Evolutionary conservation across 2,329 filamentous ascomycete species (phyloP), one percentile per base, ranked within the genome.

Genomic region (Exophiala dermatitidis): DNA sequence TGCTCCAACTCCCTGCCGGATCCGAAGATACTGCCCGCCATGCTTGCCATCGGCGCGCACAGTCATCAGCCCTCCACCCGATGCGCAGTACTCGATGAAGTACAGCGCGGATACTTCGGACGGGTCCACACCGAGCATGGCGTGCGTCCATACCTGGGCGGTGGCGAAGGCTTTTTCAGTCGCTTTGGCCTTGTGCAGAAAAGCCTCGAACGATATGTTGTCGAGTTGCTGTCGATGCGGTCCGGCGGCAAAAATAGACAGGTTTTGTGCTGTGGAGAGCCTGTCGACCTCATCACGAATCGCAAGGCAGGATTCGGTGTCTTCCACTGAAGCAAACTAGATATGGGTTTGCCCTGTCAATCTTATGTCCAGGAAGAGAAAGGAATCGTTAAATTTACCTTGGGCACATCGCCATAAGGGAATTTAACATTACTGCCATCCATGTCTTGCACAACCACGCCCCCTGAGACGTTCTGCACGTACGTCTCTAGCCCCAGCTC

Each of bases 21-120:
- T 62, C 1, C 78, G 71, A 3, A 81, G 68, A 58, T 78, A 72
- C 59, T 81, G 77, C 0, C 74, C 80, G 3, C 79, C 80, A 42
- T 71, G 61, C 53, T 77, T 74, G 10, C 67, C 61, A 57, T 82
- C 78, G 0, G 76, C 78, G 0, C 75, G 69, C 72, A 82, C 77
- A 33, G 72, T 67, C 54, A 77, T 56, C 2, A 82, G 65, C 0
- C 80, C 79, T 3, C 73, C 73, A 2, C 76, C 76, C 2, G 70
- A 72, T 56, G 73, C 75, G 68, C 74, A 77, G 66, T 82, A 81
- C 60, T 79, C 70, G 8, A 83, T 67, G 59, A 82, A 79, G 60
- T 68, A 81, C 2, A 78, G 61, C 0, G 78, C 77, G 2, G 72
- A 75, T 2, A 80, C 60, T 5, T 81, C 76, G 1, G 51, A 54